phyloP scores from a whole-genome alignment of 805 yeast genomes.

The Nakazawaea ambrosiae region DNA sequence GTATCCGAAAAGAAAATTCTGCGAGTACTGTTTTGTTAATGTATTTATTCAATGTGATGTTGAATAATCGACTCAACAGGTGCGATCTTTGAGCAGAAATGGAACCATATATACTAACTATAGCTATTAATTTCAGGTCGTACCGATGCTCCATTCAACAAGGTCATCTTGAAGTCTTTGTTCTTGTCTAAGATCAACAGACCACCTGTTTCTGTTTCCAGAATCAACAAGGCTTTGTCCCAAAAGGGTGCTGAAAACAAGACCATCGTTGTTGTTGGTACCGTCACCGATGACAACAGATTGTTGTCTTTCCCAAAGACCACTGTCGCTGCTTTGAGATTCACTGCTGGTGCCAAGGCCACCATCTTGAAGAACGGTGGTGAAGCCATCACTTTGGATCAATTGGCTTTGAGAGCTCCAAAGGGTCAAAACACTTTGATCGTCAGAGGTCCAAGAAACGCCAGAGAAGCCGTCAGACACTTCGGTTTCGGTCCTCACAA shows the following conservation, averaged over 20 bases:
- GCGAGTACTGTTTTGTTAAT: constrained; percentile 21
- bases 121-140: constrained; percentile 71
- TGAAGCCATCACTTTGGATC: constrained; percentile 98
- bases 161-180: constrained; percentile 87
- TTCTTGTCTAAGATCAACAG: constrained; percentile 98
- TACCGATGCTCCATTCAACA: constrained; percentile 99
- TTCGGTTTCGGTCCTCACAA: constrained; percentile 99
- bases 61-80: constrained; percentile 9
- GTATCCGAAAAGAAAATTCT: constrained; percentile 14
- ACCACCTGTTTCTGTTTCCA: constrained; percentile 97
- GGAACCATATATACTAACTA: constrained; percentile 22
- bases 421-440: constrained; percentile 98
- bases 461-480: constrained; percentile 99
- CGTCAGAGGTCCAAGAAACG: constrained; percentile 97
- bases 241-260: constrained; percentile 72
- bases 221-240: constrained; percentile 72
- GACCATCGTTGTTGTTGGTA: constrained; percentile 97
- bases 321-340: constrained; percentile 98
- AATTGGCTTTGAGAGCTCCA: constrained; percentile 98
- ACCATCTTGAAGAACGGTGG: constrained; percentile 98
- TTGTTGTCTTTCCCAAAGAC: constrained; percentile 90
- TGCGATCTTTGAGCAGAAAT: constrained; percentile 47
- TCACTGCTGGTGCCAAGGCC: constrained; percentile 99
- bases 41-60: not conserved
- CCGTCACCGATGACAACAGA: constrained; percentile 98